Percentiles rank a stretch among this genome's conserved stretches.
phyloP scores from a whole-genome alignment of 768 basidiomycete genomes.

The Suillus variegatus region DNA sequence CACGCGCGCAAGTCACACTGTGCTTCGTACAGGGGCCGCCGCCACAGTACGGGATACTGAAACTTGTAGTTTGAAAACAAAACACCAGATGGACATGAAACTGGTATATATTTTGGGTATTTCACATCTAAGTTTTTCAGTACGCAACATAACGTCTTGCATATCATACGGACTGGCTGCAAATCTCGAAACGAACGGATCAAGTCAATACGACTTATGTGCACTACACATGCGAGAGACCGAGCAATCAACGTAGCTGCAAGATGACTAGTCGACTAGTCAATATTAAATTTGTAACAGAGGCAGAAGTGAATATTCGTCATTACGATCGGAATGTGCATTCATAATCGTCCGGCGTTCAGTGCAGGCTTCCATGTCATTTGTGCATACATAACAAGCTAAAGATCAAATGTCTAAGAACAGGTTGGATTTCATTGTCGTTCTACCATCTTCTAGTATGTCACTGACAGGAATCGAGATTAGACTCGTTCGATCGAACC shows the following conservation, averaged over 20 bases:
- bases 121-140: not conserved
- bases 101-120: not conserved
- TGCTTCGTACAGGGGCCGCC: not conserved
- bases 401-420: not conserved
- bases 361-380: not conserved
- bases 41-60: not conserved
- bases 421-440: not conserved
- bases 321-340: not conserved
- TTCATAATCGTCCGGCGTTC: not conserved
- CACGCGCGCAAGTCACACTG: constrained; percentile 16
- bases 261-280: not conserved
- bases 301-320: not conserved
- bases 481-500: not conserved
- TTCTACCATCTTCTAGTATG: not conserved
- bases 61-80: not conserved
- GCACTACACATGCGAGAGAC: not conserved
- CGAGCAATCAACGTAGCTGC: not conserved
- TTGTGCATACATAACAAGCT: not conserved
- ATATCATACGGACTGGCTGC: not conserved
- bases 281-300: not conserved
- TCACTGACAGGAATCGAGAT: not conserved
- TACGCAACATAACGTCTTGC: not conserved
- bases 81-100: not conserved
- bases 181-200: not conserved
- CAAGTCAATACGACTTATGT: not conserved